Conservation (phyloP, 352 stramenopile genomes). For the Phytopythium oedochilum region DNA sequence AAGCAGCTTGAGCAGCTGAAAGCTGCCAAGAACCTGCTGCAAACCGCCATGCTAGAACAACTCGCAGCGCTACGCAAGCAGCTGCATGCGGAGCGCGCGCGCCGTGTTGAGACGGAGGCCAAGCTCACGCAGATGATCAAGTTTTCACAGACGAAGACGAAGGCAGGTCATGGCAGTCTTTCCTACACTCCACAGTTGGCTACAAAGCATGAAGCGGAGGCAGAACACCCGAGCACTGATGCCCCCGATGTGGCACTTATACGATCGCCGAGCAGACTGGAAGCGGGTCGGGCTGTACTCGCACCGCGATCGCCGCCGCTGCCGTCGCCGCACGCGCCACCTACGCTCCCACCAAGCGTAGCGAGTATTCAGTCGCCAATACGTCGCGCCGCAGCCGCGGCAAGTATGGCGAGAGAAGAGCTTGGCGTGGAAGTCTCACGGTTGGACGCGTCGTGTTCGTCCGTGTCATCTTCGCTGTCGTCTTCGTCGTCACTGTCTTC, state of each 20-base stretch:
- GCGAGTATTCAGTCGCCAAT: background rate
- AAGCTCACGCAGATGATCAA: conserved; percentile 52
- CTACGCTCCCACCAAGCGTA: background rate
- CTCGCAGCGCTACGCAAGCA: conserved; percentile 73
- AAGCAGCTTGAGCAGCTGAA: conserved; percentile 77
- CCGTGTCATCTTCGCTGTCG: conserved; percentile 16
- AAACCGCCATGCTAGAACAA: conserved; percentile 84
- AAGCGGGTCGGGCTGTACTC: background rate
- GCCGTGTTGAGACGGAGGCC: conserved; percentile 61
- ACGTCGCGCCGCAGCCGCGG: no score
- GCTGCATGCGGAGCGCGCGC: conserved; percentile 59
- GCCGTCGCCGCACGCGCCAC: background rate
- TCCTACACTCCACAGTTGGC: background rate
- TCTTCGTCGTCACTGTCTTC: conserved; percentile 12
- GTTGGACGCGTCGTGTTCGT: background rate
- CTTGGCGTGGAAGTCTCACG: background rate
- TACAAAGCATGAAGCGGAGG: background rate
- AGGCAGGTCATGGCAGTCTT: background rate
- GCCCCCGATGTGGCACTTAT: background rate
- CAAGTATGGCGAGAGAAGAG: background rate
- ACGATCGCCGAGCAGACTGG: background rate
- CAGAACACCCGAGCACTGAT: background rate
- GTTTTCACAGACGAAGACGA: conserved; percentile 6
- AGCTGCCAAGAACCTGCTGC: conserved; percentile 63
- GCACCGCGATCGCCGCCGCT: background rate